Evolutionary conservation across 208 protist genomes (phyloP), one percentile per base, ranked within the genome.

Genomic region (Acanthamoeba culbertsoni): DNA sequence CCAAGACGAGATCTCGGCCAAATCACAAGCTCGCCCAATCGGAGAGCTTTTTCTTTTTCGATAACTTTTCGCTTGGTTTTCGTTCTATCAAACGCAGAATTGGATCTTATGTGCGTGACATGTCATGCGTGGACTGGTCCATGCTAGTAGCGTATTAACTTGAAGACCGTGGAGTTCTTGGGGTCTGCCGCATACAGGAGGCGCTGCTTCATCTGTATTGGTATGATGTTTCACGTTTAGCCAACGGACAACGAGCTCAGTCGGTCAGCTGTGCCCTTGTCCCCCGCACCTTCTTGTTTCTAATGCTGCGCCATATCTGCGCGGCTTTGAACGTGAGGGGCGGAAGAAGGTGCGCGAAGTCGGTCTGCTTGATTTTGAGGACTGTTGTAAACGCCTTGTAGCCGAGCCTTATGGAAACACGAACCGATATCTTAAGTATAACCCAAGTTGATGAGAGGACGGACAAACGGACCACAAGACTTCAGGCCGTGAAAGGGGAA

Each of bases 81-180:
- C 55, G 31, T 42, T 75, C 65, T 26, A 37, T 75, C 51, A 59
- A 59, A n/a, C 23, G 14, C 51, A 23, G 16, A 59, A 59, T 23
- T 14, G 23, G 51, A 59, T 59, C 23, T 59, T n/a, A 59, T 59
- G n/a, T n/a, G n/a, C n/a, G 51, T 14, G 16, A 59, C 14, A 23
- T 59, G 51, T 59, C 51, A 14, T 59, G 51, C 51, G 51, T 14
- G 23, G 51, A 59, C 23, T 14, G 23, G 51, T 14, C 23, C 51
- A 59, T 23, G 51, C 51, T 55, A 91, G 55, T 73, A 91, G 40
- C 53, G 84, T 28, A 91, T 91, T 20, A 55, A 28, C 28, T 40
- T 71, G 45, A 91, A 91, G 53, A 91, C 84, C 26, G 40, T 55
- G n/a, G 84, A 91, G 55, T 91, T 91, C 14, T 71, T 6, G 6